phyloP scores from a whole-genome alignment of 2,329 filamentous ascomycete genomes.

The Conoideocrella luteorostrata region DNA sequence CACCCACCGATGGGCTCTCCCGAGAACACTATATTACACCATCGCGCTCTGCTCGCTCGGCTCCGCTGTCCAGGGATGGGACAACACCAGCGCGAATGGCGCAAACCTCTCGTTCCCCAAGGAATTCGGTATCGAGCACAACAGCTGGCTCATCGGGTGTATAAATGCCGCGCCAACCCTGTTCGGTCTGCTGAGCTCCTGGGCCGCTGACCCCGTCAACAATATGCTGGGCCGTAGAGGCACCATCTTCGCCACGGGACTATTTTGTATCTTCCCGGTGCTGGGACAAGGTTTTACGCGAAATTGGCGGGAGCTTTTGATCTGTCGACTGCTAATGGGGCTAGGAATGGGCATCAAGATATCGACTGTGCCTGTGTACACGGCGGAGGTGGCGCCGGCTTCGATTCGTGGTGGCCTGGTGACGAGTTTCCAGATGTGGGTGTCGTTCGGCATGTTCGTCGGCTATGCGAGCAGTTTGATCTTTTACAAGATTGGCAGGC shows the following conservation, averaged over 20 bases:
- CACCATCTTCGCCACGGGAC: slow-evolving; percentile 46
- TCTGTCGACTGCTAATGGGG: slow-evolving; percentile 42
- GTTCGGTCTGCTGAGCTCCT: slow-evolving; percentile 17
- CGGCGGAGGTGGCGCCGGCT: slow-evolving; percentile 43
- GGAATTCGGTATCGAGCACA: slow-evolving; percentile 27
- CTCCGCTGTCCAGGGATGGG: slow-evolving; percentile 34
- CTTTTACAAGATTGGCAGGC: slow-evolving; percentile 48
- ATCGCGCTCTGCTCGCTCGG: slow-evolving; percentile 24
- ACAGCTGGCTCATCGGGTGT: slow-evolving; percentile 49
- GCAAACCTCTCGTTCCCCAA: slow-evolving; percentile 32
- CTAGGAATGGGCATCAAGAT: slow-evolving; percentile 51
- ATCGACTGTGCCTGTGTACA: slow-evolving; percentile 43
- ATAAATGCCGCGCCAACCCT: slow-evolving; percentile 38
- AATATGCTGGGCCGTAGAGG: slow-evolving; percentile 20
- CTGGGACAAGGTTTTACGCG: slow-evolving; percentile 48
- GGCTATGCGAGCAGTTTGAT: slow-evolving; percentile 58
- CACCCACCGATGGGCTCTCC: slow-evolving; percentile 23
- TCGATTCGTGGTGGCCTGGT: slow-evolving; percentile 43
- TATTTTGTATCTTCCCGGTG: slow-evolving; percentile 49
- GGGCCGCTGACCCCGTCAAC: slow-evolving; percentile 31
- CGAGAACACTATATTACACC: slow-evolving; percentile 19
- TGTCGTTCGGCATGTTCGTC: slow-evolving; percentile 51
- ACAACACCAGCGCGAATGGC: slow-evolving; percentile 35
- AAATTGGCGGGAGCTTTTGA: slow-evolving; percentile 40
- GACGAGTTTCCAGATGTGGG: slow-evolving; percentile 47